Conservation (phyloP, 2,329 filamentous ascomycete species). For the Phymatotrichopsis omnivora region DNA sequence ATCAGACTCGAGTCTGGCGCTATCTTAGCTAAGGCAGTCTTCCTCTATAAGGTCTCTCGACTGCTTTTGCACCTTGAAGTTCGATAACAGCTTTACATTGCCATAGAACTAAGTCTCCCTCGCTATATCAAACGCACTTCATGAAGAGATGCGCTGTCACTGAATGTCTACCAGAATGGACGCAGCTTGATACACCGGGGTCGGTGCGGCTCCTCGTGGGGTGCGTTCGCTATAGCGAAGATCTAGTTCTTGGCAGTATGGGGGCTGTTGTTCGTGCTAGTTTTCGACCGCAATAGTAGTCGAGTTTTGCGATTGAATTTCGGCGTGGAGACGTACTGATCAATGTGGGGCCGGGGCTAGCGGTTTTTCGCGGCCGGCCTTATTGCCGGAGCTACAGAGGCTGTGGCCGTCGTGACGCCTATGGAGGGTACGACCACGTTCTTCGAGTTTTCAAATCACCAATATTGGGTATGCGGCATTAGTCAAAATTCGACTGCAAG, state of each 20-base stretch:
- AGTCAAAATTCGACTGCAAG: conserved; percentile 95
- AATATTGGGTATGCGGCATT: conserved; percentile 43
- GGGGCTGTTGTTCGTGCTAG: background rate
- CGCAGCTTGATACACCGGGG: too few species aligned
- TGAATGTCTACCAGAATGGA: too few species aligned
- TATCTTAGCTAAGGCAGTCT: conserved; percentile 61
- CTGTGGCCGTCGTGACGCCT: conserved; percentile 87
- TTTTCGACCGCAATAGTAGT: background rate
- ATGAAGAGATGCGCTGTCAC: too few species aligned
- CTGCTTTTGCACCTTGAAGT: background rate
- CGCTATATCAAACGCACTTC: too few species aligned
- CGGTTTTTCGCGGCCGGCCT: conserved; percentile 52
- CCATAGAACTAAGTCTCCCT: too few species aligned
- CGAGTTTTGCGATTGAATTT: too few species aligned
- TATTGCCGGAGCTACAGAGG: conserved; percentile 87
- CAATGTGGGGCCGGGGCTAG: too few species aligned
- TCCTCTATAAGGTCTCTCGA: conserved; percentile 48
- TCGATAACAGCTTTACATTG: too few species aligned
- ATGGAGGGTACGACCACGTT: conserved; percentile 59
- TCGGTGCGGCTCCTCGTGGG: too few species aligned
- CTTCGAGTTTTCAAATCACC: too few species aligned
- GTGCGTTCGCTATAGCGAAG: too few species aligned
- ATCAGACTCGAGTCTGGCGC: conserved; percentile 56
- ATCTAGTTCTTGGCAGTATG: background rate
- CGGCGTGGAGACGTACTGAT: too few species aligned